Percentiles rank a stretch among this genome's conserved stretches.
These are phyloP conservation scores for Tephrocybe sp. DNA, from an alignment of 768 basidiomycete genomes.

Conservation along the genomic window DNA sequence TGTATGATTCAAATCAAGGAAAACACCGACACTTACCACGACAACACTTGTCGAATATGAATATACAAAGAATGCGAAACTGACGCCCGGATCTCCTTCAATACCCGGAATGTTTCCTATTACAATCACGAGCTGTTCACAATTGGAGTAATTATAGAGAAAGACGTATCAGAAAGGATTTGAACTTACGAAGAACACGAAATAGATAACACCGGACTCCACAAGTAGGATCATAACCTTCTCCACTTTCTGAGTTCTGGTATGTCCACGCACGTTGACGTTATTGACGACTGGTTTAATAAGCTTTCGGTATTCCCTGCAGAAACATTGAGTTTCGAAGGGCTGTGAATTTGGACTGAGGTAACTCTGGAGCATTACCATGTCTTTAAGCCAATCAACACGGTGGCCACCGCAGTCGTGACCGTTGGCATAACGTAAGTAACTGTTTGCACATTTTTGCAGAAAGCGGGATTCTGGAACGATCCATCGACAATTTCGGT, in stretches of 20 bases:
- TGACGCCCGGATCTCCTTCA: background rate
- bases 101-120: constrained; percentile 7
- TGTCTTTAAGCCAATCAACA: constrained; percentile 4
- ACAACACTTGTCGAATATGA: constrained; percentile 9
- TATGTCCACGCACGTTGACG: background rate
- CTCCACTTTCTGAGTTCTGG: background rate
- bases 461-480: constrained; percentile 10
- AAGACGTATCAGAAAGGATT: background rate
- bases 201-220: constrained; percentile 10
- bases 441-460: constrained; percentile 6
- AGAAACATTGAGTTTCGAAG: no score
- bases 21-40: constrained; percentile 8
- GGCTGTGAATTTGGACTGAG: no score
- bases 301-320: constrained; percentile 2
- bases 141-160: background rate
- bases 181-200: constrained; percentile 9
- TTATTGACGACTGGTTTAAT: constrained; percentile 3
- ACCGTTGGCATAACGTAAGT: constrained; percentile 5
- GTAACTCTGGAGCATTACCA: no score
- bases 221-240: constrained; percentile 6
- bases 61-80: constrained; percentile 9
- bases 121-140: constrained; percentile 1
- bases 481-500: constrained; percentile 9
- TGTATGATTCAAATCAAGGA: no score
- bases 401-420: constrained; percentile 8